Evolutionary conservation across 345 rosid genomes (phyloP).

Genomic region (Syzygium grande): DNA sequence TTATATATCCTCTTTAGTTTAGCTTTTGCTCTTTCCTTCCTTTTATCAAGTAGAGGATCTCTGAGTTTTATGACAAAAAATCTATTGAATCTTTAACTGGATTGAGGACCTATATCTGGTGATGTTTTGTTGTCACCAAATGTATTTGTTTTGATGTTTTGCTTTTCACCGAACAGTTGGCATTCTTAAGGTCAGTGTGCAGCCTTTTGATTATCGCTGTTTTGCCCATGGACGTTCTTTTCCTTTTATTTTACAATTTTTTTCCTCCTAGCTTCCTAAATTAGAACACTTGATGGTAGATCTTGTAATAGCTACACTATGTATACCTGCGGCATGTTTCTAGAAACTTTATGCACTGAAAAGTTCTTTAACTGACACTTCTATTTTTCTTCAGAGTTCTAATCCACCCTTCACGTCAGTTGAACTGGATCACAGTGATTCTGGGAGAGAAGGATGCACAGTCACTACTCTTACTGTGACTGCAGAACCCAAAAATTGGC

Average conservation of each 20-base stretch:
- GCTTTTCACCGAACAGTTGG: background rate
- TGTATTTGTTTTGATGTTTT: background rate
- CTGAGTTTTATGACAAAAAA: background rate
- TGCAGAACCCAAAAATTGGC: constrained; percentile 99
- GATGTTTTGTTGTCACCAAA: background rate
- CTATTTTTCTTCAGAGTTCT: constrained; percentile 68
- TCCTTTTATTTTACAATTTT: background rate
- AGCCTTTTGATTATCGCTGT: background rate
- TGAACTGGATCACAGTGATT: constrained; percentile 99
- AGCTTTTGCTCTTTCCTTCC: background rate
- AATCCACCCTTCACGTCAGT: constrained; percentile 98
- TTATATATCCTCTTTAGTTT: background rate
- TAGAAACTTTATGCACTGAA: background rate
- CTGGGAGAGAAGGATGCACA: constrained; percentile 99
- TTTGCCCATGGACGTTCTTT: background rate
- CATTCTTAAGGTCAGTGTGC: background rate
- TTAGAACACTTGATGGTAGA: background rate
- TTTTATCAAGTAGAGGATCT: background rate
- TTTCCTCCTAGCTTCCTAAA: background rate
- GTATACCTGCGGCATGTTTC: background rate
- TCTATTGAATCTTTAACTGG: background rate
- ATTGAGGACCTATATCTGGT: background rate
- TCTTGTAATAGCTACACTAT: background rate
- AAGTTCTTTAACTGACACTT: constrained; percentile 12
- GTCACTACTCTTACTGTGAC: constrained; percentile 98